Evolutionary conservation across 176 grass and related monocot genomes (phyloP).

Genomic region (Bolboschoenus planiculmis): DNA sequence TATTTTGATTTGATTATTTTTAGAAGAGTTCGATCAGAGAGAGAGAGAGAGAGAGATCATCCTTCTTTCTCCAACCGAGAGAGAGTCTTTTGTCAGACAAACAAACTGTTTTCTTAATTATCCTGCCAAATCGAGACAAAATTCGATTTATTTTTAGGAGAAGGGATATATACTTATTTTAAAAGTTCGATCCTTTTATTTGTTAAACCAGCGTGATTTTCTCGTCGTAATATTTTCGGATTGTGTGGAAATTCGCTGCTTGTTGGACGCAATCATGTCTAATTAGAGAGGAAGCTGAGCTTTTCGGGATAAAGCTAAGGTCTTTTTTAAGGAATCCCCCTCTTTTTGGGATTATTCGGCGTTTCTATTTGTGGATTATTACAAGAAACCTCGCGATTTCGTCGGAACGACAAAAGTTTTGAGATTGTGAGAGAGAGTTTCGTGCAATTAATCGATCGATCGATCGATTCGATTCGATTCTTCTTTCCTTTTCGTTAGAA

Average conservation of each 20-base stretch:
- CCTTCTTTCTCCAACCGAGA: neutral
- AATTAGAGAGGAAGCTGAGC: neutral
- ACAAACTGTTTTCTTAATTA: neutral
- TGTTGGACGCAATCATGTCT: neutral
- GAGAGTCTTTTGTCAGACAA: neutral
- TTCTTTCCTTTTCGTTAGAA: neutral
- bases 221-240: neutral
- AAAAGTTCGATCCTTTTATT: neutral
- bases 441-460: too few relatives aligned
- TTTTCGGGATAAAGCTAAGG: neutral
- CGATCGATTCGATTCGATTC: too few relatives aligned
- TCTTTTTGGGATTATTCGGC: neutral
- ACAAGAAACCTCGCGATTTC: neutral
- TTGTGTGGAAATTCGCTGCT: too few relatives aligned
- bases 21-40: neutral
- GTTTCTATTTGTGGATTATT: neutral
- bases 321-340: neutral
- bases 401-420: neutral
- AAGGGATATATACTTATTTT: neutral
- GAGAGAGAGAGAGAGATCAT: neutral
- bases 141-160: neutral
- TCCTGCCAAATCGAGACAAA: neutral
- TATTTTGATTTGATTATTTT: conserved; percentile 9
- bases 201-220: conserved; percentile 9
- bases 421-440: neutral